Base-by-base conservation (phyloP, 768 basidiomycete genomes). In the Mycena leptocephala region DNA sequence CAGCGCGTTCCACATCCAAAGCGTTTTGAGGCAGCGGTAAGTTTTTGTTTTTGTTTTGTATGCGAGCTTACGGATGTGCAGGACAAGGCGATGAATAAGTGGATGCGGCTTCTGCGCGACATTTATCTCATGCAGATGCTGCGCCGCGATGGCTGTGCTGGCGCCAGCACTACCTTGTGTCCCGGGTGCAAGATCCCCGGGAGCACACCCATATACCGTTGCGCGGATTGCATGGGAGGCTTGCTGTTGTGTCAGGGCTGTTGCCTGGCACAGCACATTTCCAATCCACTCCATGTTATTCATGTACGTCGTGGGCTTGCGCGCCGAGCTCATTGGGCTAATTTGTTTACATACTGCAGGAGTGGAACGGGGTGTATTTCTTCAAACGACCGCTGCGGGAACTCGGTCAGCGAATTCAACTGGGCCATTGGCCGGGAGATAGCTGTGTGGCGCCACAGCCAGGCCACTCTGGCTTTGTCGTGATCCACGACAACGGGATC, bases 401-500 rank as follows among this genome's bases (percentile, higher is more conserved):
- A 7, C 20, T 76, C 22, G 74, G 70, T 7, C 39, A 75, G 22
- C 55, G 58, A 5, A 26, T 76, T 6, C 73, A 72, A 22, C 53
- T 78, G 3, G 53, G 72, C 0, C 72, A 73, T 37, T 16, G 9
- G 5, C 43, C 7, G 9, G 13, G 35, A 9, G 20, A 46, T 11
- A 20, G 13, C 7, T 65, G 63, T 33, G 1, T n/a, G 5, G 0
- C n/a, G 28, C 37, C 55, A 18, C 30, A 2, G 11, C 16, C 3
- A 26, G 41, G 41, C 16, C 16, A 28, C 16, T 4, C 8, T 6
- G 9, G 64, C 30, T 76, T 78, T 30, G 64, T 72, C 0, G 43
- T 79, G n/a, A 33, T 79, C 16, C 26, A 74, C 39, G 28, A 39
- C 28, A 69, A 75, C 48, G 56, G 74, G 0, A 55, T 79, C 16